Base-by-base conservation (phyloP, 768 basidiomycete genomes). In the Boletellus sp. region DNA sequence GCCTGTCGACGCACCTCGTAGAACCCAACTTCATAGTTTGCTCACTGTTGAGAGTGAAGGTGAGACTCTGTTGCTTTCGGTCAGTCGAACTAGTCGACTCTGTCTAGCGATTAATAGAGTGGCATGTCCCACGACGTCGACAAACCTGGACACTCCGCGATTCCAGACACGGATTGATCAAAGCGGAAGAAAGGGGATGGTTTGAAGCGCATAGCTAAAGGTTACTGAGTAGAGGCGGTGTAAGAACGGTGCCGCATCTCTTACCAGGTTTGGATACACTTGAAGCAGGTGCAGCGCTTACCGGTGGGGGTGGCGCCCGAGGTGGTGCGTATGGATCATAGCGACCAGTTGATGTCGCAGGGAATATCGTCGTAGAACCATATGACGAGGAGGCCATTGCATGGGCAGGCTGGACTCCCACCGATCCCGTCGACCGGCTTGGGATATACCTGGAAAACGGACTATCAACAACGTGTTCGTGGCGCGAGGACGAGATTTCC, bases 41-140 rank as follows among this genome's bases (percentile, higher is more conserved):
- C 47, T 90, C 87, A 45, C 68, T 69, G 38, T 60, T 86, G 40
- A 94, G 73, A n/a, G 75, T 76, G 58, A 94, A 90, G 20, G 69
- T 66, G 28, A 88, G 63, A 8, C 68, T 67, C 56, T 82, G 81
- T 50, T 79, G 79, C 54, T 85, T 80, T 43, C 90, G 80, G 71
- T 94, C 91, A 53, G 81, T 81, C n/a, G 80, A 76, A 53, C 81
- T 86, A 15, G 79, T 78, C 1, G 91, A 90, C 67, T 92, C 90
- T 90, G 55, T 8, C 51, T 23, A 15, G 26, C 45, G 24, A 39
- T 54, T 10, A 42, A 39, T 45, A 22, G 33, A 9, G 34, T 38
- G 53, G 52, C 53, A 44, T 31, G 42, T 2, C 13, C 17, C 13
- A 35, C 3, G 10, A 48, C 13, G 16, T 45, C 7, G n/a, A 23